Evolutionary conservation across 2,329 filamentous ascomycete species (phyloP), one percentile per base, ranked within the genome.

Genomic region (Epichloe sp.): DNA sequence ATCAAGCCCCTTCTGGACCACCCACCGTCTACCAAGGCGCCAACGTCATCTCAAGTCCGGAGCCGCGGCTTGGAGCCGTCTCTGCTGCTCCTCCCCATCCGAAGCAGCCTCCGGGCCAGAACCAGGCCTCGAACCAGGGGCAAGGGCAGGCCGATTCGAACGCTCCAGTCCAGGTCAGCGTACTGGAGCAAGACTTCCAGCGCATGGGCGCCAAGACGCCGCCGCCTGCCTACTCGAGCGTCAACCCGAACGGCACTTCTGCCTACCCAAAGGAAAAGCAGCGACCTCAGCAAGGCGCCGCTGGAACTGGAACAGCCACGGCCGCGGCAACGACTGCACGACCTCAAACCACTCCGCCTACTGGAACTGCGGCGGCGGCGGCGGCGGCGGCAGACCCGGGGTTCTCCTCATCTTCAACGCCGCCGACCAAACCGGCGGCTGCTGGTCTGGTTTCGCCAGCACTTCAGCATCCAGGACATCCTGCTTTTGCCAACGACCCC

Each of bases 181-280:
- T 86, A n/a, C 68, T 95, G 37, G 87, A 94, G 61, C 84, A 89
- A 59, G 90, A 95, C 58, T 86, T 95, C 64, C 82, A 88, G 58
- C 82, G 88, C 17, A 77, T 95, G 77, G 82, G 88, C 58, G 76
- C 83, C 34, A 86, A 88, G 21, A 89, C 88, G 50, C 90, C 91
- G 14, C 93, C 93, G 19, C 93, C 93, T n/a, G 91, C 93, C 5
- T 98, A 98, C 67, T 93, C 88, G 10, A 93, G 84, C 60, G 79
- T 95, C 44, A 80, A 75, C 52, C 68, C 73, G 0, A 68, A 66
- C 41, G 66, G 68, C 31, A 61, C 73, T 65, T 60, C 82, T 68
- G 59, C 78, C 70, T 93, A 90, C 66, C 84, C 88, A 0, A 82
- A 80, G 56, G 90, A 96, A 63, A 96, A 96, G 64, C 80, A 80